These are phyloP conservation scores for Cicer bijugum DNA, from an alignment of 306 rosid species.

Conservation along the genomic window DNA sequence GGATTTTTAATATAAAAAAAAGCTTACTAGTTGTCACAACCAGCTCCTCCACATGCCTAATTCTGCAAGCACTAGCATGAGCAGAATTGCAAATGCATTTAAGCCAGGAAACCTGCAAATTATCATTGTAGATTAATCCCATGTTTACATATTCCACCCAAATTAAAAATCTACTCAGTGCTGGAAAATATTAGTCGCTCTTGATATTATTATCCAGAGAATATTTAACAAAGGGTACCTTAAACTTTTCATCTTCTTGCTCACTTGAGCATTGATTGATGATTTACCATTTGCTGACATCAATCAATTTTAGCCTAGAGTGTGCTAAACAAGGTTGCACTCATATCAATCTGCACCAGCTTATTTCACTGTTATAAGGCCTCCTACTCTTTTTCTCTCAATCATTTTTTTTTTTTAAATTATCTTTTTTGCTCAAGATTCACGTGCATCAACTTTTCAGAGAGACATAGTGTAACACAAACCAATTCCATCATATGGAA, in stretches of 20 bases:
- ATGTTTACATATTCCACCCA: background rate
- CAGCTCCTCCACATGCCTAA: too few relatives aligned
- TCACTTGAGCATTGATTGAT: slow-evolving; percentile 44
- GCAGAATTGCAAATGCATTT: background rate
- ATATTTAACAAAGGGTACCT: slow-evolving; percentile 39
- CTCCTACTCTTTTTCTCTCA: background rate
- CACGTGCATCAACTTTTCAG: slow-evolving; percentile 21
- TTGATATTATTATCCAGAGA: background rate
- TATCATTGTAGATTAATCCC: background rate
- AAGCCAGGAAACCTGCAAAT: background rate
- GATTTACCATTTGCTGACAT: slow-evolving; percentile 39
- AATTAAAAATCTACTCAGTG: background rate
- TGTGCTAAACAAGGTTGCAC: slow-evolving; percentile 44
- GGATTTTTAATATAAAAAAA: too few relatives aligned
- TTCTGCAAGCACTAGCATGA: background rate
- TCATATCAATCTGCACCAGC: slow-evolving; percentile 27
- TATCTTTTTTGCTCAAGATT: slow-evolving; percentile 39
- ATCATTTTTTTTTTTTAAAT: background rate
- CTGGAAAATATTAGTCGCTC: background rate
- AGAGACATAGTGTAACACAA: background rate
- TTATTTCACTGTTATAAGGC: slow-evolving; percentile 35
- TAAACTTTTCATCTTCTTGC: slow-evolving; percentile 51
- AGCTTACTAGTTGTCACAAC: too few relatives aligned
- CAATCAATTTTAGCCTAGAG: slow-evolving; percentile 47
- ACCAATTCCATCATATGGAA: background rate